Base-by-base conservation (phyloP, 192 early-diverging fungal species). In the Coemansia javaensis region DNA sequence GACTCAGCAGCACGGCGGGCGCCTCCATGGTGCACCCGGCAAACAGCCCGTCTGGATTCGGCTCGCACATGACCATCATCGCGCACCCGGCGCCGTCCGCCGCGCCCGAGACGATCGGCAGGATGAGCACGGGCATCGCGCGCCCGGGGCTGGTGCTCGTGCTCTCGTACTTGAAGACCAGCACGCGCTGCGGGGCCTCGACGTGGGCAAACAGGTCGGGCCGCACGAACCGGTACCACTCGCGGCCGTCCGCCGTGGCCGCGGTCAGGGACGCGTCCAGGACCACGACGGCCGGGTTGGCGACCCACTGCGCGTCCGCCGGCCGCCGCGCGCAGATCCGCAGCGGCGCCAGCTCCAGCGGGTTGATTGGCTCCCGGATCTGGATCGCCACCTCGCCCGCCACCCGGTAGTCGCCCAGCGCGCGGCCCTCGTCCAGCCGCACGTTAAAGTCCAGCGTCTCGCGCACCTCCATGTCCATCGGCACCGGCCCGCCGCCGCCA, bases 221-320 rank as follows among this genome's bases (percentile, higher is more conserved):
- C 27, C 69, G 62, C 47, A 73, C 63, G 45, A 73, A 73, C 27
- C 69, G 62, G 50, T 56, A 73, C 69, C 69, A 66, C 50, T 65
- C 58, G 38, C 58, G 42, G 0, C 56, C 50, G 18, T 59, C 66
- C n/a, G 8, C 47, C 43, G 50, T 44, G 2, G 52, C 14, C 10
- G 59, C 43, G 2, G 67, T 60, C 44, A 56, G 25, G 16, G 70
- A 62, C 0, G 63, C 28, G 34, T 73, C 70, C n/a, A 60, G 50
- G 27, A 60, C 53, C 15, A 64, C 70, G 0, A 66, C 70, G 7
- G 38, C 30, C 4, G 70, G 70, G 23, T 73, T 66, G 20, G 70
- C 70, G 47, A 73, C 63, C 45, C 50, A 56, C 32, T 66, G 53
- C 45, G 49, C 34, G 8, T 50, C 16, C 28, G 24, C 51, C 2